Evolutionary conservation across 352 stramenopile genomes (phyloP), one percentile per base, ranked within the genome.

Genomic region (Phytophthora citrophthora): DNA sequence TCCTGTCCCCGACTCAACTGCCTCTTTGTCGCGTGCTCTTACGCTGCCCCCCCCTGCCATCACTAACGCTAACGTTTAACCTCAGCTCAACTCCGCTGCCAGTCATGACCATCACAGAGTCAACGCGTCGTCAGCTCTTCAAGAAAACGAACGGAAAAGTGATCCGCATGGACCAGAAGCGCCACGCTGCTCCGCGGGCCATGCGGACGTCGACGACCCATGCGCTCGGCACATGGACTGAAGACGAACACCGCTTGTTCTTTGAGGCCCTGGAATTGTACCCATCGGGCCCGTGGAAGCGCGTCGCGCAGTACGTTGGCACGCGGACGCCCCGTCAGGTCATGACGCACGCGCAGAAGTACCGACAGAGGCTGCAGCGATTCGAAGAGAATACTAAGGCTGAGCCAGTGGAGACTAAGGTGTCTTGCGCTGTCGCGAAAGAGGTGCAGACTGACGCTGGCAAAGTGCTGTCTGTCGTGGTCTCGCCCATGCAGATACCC

Each of bases 271-370:
- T 74, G 27, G 61, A 80, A 18, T 51, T 77, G 56, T 84, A 79
- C 50, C 77, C 77, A 20, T 72, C 63, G 0, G 76, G 79, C 10
- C 76, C 79, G 39, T 88, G 74, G 76, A 83, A 84, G 38, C 58
- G 56, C 10, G 68, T 86, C 16, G 75, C 79, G 1, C 52, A 57
- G 20, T 29, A 76, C 43, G 49, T 86, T 11, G 57, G 59, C 38
- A 78, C 54, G 16, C 65, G 66, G 15, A 76, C 68, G 20, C 60
- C 64, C 15, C 74, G 74, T 6, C 74, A 83, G 47, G 66, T 72
- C 24, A 72, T 76, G 68, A 70, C 63, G n/a, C 68, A 76, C 13
- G 68, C 68, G 13, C 68, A 76, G 39, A 76, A 76, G 53, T 76
- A 76, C 58, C 58, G 68, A 41, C 64, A 72, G 31, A 49, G 64